These are phyloP conservation scores for Orychophragmus violaceus DNA, from an alignment of 345 rosid species.

Conservation along the genomic window DNA sequence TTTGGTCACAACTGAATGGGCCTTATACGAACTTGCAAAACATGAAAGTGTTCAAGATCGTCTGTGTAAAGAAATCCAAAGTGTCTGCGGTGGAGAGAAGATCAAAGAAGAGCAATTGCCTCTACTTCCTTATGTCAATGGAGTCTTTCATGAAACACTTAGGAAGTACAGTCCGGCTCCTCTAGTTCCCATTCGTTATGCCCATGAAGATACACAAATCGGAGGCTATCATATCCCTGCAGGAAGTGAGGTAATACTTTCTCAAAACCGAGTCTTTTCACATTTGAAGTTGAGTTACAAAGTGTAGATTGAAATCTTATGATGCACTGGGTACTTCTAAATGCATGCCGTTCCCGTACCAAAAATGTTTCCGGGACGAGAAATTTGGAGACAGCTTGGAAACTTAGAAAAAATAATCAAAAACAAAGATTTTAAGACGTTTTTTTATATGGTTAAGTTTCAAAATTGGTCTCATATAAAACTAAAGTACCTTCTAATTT, in stretches of 20 bases:
- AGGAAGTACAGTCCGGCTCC: conserved; percentile 78
- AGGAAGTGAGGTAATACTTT: conserved; percentile 37
- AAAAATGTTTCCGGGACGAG: no score
- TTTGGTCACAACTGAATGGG: conserved; percentile 86
- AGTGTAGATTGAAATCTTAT: not conserved
- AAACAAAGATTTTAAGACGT: no score
- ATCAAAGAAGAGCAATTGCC: conserved; percentile 58
- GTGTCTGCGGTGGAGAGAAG: conserved; percentile 48
- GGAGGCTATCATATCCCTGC: conserved; percentile 59
- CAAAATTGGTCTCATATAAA: no score
- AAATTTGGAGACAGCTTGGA: no score
- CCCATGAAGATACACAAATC: conserved; percentile 65
- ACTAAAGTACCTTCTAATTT: no score
- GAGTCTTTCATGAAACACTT: conserved; percentile 76
- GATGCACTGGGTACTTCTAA: no score
- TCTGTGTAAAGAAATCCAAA: conserved; percentile 42
- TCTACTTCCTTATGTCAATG: conserved; percentile 51
- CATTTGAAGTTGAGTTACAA: not conserved
- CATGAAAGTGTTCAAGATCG: conserved; percentile 51
- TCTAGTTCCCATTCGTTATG: conserved; percentile 61
- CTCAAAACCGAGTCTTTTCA: not conserved
- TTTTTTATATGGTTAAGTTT: no score
- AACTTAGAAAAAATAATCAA: no score
- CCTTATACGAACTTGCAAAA: conserved; percentile 76
- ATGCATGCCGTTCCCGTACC: no score